Conservation (phyloP, 1,284 basidiomycete genomes). For the Fomes fomentarius region DNA sequence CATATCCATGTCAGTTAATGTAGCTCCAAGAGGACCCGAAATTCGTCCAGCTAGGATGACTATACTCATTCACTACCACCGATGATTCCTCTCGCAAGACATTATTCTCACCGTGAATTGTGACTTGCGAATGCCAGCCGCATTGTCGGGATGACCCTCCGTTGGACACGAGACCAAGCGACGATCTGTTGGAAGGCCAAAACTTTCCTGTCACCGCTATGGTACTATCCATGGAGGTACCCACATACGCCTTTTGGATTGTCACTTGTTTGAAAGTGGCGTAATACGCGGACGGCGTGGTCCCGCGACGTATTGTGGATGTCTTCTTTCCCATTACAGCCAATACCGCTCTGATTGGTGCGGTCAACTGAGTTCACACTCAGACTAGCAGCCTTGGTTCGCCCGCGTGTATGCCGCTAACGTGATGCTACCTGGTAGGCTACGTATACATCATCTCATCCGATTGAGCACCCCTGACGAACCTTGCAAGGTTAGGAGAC, state of each 20-base stretch:
- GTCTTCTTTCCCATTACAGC: background rate
- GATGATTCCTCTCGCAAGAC: too few species aligned
- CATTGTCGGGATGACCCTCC: too few species aligned
- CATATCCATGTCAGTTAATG: too few species aligned
- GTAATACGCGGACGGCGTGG: background rate
- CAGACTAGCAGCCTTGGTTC: background rate
- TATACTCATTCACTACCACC: too few species aligned
- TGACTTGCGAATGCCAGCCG: too few species aligned
- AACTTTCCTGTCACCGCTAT: too few species aligned
- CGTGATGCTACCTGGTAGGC: conserved; percentile 3
- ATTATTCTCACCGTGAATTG: too few species aligned
- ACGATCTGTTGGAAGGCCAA: too few species aligned
- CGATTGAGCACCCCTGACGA: conserved; percentile 19
- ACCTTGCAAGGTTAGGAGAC: background rate
- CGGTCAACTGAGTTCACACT: background rate
- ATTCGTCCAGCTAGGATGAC: too few species aligned
- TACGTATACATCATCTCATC: conserved; percentile 12
- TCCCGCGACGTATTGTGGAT: background rate
- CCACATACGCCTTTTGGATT: background rate
- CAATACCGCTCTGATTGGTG: conserved; percentile 2
- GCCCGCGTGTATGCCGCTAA: background rate
- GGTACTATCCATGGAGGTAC: too few species aligned
- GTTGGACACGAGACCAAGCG: too few species aligned
- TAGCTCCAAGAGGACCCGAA: too few species aligned
- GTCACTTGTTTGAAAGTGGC: background rate